Evolutionary conservation across 805 yeast species (phyloP), one percentile per base, ranked within the genome.

Genomic region (Metschnikowia amazonensis): DNA sequence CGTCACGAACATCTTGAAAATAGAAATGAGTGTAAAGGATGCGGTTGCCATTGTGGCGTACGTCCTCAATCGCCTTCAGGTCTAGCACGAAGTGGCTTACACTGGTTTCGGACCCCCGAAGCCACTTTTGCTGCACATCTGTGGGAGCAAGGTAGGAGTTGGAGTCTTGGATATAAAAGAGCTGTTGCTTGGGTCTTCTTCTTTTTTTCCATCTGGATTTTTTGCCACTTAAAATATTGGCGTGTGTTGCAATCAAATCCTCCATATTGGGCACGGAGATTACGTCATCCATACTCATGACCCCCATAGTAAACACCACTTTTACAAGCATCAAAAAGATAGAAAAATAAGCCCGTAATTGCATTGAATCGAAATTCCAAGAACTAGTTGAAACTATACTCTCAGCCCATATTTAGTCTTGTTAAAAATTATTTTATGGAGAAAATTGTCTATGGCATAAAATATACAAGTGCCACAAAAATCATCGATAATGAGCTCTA

Each of bases 21-120:
- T 38, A 44, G 37, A 49, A 49, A 29, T 51, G 42, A 4, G 42
- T 37, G 18, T 37, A 37, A 7, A 27, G 41, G 25, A 37, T 18
- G 4, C 18, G 41, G 13, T 20, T 6, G n/a, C 33, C 17, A 27
- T 21, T 28, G 18, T 11, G 31, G 13, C 32, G 27, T 14, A 37
- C 18, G 18, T 16, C 13, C n/a, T 37, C 41, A 5, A 37, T 11
- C 24, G 29, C 28, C 13, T 20, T 18, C 33, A 28, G 21, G 24
- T 37, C 41, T 24, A n/a, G 31, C 20, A 37, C 20, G 13, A 37
- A 37, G 25, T 9, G 18, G 18, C 33, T 37, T 10, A 37, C 24
- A 16, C 25, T 37, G 41, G 14, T 18, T 20, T 28, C 32, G n/a
- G 25, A 18, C 2, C 41, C 29, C n/a, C 18, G 24, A 28, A 37